Percentiles rank a stretch among this genome's conserved stretches.
phyloP scores from a whole-genome alignment of 768 basidiomycete species.

The Kwoniella sp. region DNA sequence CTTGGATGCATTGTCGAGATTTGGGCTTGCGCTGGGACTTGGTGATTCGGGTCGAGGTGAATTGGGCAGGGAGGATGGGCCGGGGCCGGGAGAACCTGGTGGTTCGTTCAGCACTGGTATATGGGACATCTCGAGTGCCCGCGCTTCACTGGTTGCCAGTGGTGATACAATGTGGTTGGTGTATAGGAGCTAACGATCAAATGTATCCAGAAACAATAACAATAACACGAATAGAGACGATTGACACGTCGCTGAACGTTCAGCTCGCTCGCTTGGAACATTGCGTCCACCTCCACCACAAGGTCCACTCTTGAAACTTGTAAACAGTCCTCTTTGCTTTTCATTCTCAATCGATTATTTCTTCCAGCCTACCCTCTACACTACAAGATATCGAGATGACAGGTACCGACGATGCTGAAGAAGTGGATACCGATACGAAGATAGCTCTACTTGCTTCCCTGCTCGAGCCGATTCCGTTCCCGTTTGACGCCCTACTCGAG shows the following conservation, averaged over 20 bases:
- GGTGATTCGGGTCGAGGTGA: conserved; percentile 35
- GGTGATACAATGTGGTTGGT: no score
- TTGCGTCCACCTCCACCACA: background rate
- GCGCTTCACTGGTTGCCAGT: no score
- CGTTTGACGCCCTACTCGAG: conserved; percentile 26
- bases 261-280: background rate
- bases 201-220: no score
- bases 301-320: background rate
- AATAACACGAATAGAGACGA: background rate
- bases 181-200: no score
- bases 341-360: background rate
- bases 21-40: background rate
- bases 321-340: background rate
- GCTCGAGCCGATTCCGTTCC: conserved; percentile 46
- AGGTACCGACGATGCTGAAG: background rate
- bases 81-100: conserved; percentile 21
- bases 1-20: conserved; percentile 2
- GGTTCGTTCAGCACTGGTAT: conserved; percentile 9
- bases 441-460: conserved; percentile 44
- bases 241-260: background rate
- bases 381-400: background rate
- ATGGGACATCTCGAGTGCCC: background rate
- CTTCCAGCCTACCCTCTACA: background rate
- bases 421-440: conserved; percentile 34
- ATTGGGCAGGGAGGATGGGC: conserved; percentile 29